Evolutionary conservation across 1,284 basidiomycete genomes (phyloP).

Genomic region (Irpex sp.): DNA sequence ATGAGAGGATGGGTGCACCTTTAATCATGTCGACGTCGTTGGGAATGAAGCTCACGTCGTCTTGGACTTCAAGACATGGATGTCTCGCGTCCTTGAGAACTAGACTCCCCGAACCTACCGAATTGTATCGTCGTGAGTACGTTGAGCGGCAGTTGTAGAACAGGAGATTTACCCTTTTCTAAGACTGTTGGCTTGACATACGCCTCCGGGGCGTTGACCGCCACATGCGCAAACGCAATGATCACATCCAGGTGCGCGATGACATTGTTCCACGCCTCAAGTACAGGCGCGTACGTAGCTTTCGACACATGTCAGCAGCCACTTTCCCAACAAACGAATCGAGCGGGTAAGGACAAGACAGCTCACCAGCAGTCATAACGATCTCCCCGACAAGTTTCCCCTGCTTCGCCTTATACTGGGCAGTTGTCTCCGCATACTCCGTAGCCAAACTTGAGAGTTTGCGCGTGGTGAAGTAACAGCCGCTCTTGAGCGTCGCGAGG

Average conservation of each 20-base stretch:
- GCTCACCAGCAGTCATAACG: slow-evolving; percentile 84
- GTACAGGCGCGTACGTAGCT: slow-evolving; percentile 89
- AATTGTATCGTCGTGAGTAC: not conserved
- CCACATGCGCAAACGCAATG: slow-evolving; percentile 88
- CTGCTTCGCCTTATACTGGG: slow-evolving; percentile 76
- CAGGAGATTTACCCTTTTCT: slow-evolving; percentile 54
- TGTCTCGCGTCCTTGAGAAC: slow-evolving; percentile 84
- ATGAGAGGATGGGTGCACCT: slow-evolving; percentile 35
- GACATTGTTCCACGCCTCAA: slow-evolving; percentile 87
- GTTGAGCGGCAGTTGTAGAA: not conserved
- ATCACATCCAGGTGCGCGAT: slow-evolving; percentile 93
- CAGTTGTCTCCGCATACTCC: slow-evolving; percentile 70
- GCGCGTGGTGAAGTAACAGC: slow-evolving; percentile 90
- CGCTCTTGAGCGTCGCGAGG: slow-evolving; percentile 83
- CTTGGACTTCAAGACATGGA: slow-evolving; percentile 96
- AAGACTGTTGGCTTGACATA: slow-evolving; percentile 83
- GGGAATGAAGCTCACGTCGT: slow-evolving; percentile 92
- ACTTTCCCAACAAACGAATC: not conserved
- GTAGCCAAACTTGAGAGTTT: slow-evolving; percentile 71
- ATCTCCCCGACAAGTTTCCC: slow-evolving; percentile 89
- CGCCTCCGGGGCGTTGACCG: slow-evolving; percentile 80
- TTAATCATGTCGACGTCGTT: slow-evolving; percentile 93
- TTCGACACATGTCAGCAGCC: not conserved
- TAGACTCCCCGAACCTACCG: slow-evolving; percentile 72
- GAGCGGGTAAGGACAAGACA: slow-evolving; percentile 4